Evolutionary conservation across 2,329 filamentous ascomycete species (phyloP).

Genomic region (Xylaria sp.): DNA sequence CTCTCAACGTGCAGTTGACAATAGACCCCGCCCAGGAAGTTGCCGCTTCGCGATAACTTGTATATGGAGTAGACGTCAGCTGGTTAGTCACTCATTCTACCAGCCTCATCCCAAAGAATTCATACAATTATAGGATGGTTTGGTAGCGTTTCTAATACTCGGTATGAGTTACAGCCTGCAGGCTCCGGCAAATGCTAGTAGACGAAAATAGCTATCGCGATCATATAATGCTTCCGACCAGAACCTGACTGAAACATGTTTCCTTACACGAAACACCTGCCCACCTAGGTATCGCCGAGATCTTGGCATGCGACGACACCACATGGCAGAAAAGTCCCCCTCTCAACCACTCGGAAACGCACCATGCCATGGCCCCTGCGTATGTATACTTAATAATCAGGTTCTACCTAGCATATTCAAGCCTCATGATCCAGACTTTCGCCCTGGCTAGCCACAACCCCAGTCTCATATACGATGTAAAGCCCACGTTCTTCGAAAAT

Average conservation of each 20-base stretch:
- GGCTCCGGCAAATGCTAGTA: neutral
- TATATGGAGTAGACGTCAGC: neutral
- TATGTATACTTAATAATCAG: neutral
- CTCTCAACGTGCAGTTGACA: constrained; percentile 14
- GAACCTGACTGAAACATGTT: constrained; percentile 16
- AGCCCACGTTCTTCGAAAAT: neutral
- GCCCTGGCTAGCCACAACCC: neutral
- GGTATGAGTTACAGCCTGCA: neutral
- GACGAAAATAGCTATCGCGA: constrained; percentile 3
- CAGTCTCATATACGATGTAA: neutral
- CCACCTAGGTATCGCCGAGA: constrained; percentile 24
- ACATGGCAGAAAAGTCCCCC: constrained; percentile 24
- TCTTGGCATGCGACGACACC: constrained; percentile 35
- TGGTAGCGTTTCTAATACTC: neutral
- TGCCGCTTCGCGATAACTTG: neutral
- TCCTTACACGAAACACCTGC: constrained; percentile 13
- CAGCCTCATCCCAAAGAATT: neutral
- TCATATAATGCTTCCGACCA: constrained; percentile 10
- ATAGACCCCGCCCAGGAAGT: neutral
- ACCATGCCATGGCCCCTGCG: constrained; percentile 26
- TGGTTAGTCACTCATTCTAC: neutral
- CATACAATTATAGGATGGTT: neutral
- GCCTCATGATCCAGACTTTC: constrained; percentile 9
- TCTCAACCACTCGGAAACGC: constrained; percentile 33
- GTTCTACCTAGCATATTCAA: neutral